Conservation (phyloP, 2,329 filamentous ascomycete species). For the Madurella mycetomatis region DNA sequence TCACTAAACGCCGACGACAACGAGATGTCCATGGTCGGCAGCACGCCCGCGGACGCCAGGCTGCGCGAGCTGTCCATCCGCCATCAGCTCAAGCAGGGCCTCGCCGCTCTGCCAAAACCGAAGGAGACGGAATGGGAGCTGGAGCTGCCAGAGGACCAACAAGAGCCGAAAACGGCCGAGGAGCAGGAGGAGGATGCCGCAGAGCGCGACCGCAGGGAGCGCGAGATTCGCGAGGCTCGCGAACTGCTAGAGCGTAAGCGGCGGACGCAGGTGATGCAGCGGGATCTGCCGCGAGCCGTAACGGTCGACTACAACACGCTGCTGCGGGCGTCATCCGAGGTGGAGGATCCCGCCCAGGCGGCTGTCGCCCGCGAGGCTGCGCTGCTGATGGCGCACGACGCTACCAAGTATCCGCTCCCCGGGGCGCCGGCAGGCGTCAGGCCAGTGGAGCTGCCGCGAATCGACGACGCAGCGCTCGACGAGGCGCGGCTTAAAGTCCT, state of each 20-base stretch:
- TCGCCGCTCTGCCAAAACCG: slow-evolving; percentile 84
- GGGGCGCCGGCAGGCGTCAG: slow-evolving; percentile 58
- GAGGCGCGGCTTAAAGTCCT: slow-evolving; percentile 74
- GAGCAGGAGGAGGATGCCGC: slow-evolving; percentile 60
- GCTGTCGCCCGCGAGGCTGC: slow-evolving; percentile 75
- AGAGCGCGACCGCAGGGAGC: slow-evolving; percentile 74
- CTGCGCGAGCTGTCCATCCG: slow-evolving; percentile 65
- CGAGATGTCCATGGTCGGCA: slow-evolving; percentile 61
- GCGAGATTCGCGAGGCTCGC: slow-evolving; percentile 64
- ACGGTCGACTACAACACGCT: slow-evolving; percentile 67
- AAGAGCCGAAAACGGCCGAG: slow-evolving; percentile 49
- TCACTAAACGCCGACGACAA: slow-evolving; percentile 71
- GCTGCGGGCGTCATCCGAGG: slow-evolving; percentile 56
- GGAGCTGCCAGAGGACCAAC: slow-evolving; percentile 78
- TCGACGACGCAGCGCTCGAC: slow-evolving; percentile 68
- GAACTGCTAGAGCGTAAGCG: slow-evolving; percentile 70
- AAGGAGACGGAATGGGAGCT: slow-evolving; percentile 94
- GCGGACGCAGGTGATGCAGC: slow-evolving; percentile 89
- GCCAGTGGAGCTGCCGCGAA: slow-evolving; percentile 53
- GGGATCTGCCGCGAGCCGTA: slow-evolving; percentile 70
- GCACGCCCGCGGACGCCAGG: slow-evolving; percentile 72
- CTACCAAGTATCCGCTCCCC: slow-evolving; percentile 66
- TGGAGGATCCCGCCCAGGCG: slow-evolving; percentile 60
- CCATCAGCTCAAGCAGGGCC: slow-evolving; percentile 62
- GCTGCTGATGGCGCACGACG: slow-evolving; percentile 76